Base-by-base conservation (phyloP, 176 grass and related monocot species). In the Zoysia japonica region DNA sequence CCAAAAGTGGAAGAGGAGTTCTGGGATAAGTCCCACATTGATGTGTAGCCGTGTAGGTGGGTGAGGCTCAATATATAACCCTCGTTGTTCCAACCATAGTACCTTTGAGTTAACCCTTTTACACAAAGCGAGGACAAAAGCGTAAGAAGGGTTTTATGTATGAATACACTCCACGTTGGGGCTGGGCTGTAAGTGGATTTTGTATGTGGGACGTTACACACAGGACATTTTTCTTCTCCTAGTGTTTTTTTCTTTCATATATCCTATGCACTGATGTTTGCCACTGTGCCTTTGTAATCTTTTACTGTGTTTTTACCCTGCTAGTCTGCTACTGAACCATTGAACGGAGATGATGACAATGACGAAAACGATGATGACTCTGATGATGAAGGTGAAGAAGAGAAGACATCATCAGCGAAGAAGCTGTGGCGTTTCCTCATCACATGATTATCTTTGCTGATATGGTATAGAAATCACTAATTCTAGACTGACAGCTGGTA, bases 351-450 rank as follows among this genome's bases (percentile, higher is more conserved):
- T 83, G 75, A 54, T 46, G 67, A 78, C 55, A 86, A 45, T 44
- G 53, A 92, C 75, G 74, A 78, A 49, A 47, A 64, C 3, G 19
- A 68, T 7, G 79, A 87, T 0, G 82, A 85, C n/a, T 56, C 45
- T 52, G 89, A 83, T 11, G 89, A 92, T 1, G 94, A 76, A 7
- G 91, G 82, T 28, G 86, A 92, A 14, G 88, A 91, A 53, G 81
- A 83, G 38, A 59, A 75, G 65, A 51, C 75, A 45, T 81, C 79
- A 41, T 89, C 92, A 38, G 96, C 88, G 7, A 94, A 94, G 74
- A 99, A 95, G 75, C 19, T 99, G 50, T 99, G 96, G 92, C 91
- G 86, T 16, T 99, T 99, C 55, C 84, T 99, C 63, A 89, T 95
- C 64, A 99, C 92, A 67, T 90, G 84, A 91, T 67, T 38, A 47